These are phyloP conservation scores for Medicago lupulina DNA, from an alignment of 306 rosid species.

Conservation along the genomic window DNA sequence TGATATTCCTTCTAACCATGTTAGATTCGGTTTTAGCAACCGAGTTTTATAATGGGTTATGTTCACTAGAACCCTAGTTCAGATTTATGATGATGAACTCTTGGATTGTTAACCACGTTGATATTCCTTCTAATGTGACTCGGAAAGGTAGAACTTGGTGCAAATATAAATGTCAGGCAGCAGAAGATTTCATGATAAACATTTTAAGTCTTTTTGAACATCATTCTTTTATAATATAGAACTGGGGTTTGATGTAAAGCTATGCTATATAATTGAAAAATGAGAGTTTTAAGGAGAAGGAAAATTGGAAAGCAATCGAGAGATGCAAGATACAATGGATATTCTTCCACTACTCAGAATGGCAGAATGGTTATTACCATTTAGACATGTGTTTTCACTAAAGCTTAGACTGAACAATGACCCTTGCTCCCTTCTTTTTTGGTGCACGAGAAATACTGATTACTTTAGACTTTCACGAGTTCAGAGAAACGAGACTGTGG, in stretches of 20 bases:
- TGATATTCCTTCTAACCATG: not conserved
- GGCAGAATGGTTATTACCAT: not conserved
- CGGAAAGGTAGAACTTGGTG: not conserved
- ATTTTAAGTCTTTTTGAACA: conserved; percentile 1
- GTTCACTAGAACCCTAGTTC: conserved; percentile 25
- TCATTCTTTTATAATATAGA: conserved; percentile 21
- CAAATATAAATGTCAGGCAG: conserved; percentile 27
- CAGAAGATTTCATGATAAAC: conserved; percentile 22
- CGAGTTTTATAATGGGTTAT: conserved; percentile 31
- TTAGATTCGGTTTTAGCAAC: not conserved
- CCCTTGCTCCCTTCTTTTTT: conserved; percentile 22
- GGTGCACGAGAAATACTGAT: conserved; percentile 4
- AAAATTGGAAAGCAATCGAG: conserved; percentile 21
- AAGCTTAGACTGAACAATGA: conserved; percentile 21
- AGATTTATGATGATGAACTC: conserved; percentile 27
- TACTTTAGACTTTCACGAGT: not conserved
- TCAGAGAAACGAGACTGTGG: not conserved
- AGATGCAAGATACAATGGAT: conserved; percentile 2
- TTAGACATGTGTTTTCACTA: conserved; percentile 6
- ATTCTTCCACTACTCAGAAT: conserved; percentile 8
- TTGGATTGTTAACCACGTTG: conserved; percentile 24
- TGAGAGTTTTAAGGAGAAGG: conserved; percentile 5
- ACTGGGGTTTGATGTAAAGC: conserved; percentile 16
- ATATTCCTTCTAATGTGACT: conserved; percentile 9
- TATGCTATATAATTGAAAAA: conserved; percentile 9